Percentiles rank a stretch among this genome's conserved stretches.
phyloP scores from a whole-genome alignment of 441 rosid species.

The Populus hybrid region DNA sequence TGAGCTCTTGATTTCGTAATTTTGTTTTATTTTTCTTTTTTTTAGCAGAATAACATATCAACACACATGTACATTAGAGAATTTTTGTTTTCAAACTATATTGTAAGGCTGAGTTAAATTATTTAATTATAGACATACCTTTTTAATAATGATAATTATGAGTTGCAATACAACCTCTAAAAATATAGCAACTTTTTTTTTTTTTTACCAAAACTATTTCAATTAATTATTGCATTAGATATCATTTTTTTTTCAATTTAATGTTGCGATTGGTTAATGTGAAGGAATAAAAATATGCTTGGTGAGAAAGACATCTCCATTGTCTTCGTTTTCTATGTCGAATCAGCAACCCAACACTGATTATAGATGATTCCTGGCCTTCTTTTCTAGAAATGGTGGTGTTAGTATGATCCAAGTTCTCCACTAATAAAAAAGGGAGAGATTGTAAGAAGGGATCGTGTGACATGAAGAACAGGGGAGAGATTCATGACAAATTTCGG shows the following conservation, averaged over 20 bases:
- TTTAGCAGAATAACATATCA: neutral
- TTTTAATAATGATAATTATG: neutral
- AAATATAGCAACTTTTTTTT: too few relatives aligned
- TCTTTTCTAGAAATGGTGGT: too few relatives aligned
- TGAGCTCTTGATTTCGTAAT: neutral
- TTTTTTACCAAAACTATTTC: neutral
- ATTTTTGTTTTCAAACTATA: neutral
- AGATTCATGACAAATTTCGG: neutral
- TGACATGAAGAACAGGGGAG: neutral
- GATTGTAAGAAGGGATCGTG: neutral
- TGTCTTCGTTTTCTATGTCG: too few relatives aligned
- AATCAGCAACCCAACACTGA: neutral
- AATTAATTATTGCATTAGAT: too few relatives aligned
- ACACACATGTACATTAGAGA: neutral
- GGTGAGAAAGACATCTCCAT: too few relatives aligned
- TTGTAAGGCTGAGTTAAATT: neutral
- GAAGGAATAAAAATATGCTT: too few relatives aligned
- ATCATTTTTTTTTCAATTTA: too few relatives aligned
- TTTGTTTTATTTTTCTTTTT: too few relatives aligned
- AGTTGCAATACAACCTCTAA: neutral
- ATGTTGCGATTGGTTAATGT: too few relatives aligned
- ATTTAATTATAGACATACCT: neutral
- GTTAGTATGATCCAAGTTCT: neutral
- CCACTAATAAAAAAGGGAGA: neutral
- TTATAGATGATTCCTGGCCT: neutral